phyloP scores from a whole-genome alignment of 805 yeast species.

The Candida gorgasii region DNA sequence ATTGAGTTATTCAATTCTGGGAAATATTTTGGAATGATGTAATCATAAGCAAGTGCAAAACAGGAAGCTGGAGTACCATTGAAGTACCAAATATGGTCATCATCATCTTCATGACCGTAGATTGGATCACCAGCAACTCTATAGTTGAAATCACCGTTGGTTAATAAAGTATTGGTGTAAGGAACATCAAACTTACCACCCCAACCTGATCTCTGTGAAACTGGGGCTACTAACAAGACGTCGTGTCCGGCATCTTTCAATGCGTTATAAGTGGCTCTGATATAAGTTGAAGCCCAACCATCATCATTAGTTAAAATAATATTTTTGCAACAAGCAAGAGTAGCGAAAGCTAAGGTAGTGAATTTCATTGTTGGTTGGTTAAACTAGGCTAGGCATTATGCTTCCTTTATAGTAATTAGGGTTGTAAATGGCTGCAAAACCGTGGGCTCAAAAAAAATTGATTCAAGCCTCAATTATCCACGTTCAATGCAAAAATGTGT shows the following conservation, averaged over 20 bases:
- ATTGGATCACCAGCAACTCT: constrained; percentile 50
- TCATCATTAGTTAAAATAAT: constrained; percentile 50
- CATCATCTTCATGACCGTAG: constrained; percentile 50
- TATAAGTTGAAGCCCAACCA: constrained; percentile 55
- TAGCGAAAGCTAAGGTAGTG: constrained; percentile 30
- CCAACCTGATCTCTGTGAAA: constrained; percentile 50
- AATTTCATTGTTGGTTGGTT: no score
- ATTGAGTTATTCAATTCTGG: constrained; percentile 35
- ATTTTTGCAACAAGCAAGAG: constrained; percentile 22
- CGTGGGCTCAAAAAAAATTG: no score
- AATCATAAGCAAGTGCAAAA: constrained; percentile 49
- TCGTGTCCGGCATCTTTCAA: constrained; percentile 48
- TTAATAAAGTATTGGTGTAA: constrained; percentile 25
- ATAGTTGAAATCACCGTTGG: constrained; percentile 48
- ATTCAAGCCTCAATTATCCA: no score
- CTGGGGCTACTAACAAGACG: constrained; percentile 52
- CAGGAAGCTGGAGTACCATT: constrained; percentile 57
- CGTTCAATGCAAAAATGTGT: no score
- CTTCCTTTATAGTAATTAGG: no score
- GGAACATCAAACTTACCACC: constrained; percentile 55
- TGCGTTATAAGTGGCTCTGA: constrained; percentile 54
- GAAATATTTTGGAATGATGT: constrained; percentile 47
- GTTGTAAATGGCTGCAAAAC: no score
- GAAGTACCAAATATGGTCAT: constrained; percentile 50
- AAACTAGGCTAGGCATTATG: no score